Conservation (phyloP, 2,329 filamentous ascomycete genomes). For the Fusarium humuli region DNA sequence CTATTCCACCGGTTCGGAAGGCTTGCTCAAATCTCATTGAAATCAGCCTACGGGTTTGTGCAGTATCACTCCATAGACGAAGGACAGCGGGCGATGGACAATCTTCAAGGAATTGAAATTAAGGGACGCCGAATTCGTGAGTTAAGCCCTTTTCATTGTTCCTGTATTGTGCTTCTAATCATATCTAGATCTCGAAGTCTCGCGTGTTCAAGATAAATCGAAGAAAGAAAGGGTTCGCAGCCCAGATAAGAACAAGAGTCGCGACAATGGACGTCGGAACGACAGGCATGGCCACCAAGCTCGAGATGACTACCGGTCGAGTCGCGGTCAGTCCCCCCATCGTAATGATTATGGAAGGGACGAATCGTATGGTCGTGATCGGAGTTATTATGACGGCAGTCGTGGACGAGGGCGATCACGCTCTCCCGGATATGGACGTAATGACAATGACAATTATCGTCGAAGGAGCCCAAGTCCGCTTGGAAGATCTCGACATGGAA, state of each 20-base stretch:
- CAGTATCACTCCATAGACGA: slow-evolving; percentile 85
- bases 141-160: slow-evolving; percentile 51
- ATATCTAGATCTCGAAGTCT: slow-evolving; percentile 82
- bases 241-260: slow-evolving; percentile 69
- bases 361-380: slow-evolving; percentile 66
- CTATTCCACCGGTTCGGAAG: slow-evolving; percentile 87
- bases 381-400: slow-evolving; percentile 55
- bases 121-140: slow-evolving; percentile 93
- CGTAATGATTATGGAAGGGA: slow-evolving; percentile 69
- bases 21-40: slow-evolving; percentile 94
- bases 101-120: slow-evolving; percentile 83
- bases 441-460: slow-evolving; percentile 66
- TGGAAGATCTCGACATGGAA: slow-evolving; percentile 60
- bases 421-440: slow-evolving; percentile 66
- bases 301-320: slow-evolving; percentile 74
- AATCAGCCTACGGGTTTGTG: slow-evolving; percentile 96
- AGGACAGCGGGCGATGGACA: slow-evolving; percentile 78
- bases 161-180: slow-evolving; percentile 6
- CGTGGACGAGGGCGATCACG: slow-evolving; percentile 72
- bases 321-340: slow-evolving; percentile 69
- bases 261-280: slow-evolving; percentile 57
- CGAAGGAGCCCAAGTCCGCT: slow-evolving; percentile 78
- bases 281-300: slow-evolving; percentile 62
- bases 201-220: slow-evolving; percentile 82
- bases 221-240: slow-evolving; percentile 70